A percentile compares a stretch with the other conserved stretches of the same genome.
Evolutionary conservation across 2,329 filamentous ascomycete genomes (phyloP).

Genomic region (Sporothrix pallida): DNA sequence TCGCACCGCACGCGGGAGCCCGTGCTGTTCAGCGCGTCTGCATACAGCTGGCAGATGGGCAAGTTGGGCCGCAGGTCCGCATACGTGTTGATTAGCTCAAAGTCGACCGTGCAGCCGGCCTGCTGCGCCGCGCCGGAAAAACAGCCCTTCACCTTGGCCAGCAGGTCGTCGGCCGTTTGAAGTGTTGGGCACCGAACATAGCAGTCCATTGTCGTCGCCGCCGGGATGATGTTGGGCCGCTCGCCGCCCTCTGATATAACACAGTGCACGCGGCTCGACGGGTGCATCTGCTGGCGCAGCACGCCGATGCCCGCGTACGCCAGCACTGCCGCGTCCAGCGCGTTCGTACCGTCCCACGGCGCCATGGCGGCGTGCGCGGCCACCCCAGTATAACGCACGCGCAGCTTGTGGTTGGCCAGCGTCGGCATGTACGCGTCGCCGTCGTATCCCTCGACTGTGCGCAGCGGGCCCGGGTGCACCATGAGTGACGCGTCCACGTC

Average conservation of each 20-base stretch:
- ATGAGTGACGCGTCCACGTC: slow-evolving; percentile 48
- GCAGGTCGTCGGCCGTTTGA: slow-evolving; percentile 39
- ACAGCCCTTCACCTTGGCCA: slow-evolving; percentile 44
- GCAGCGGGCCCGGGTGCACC: slow-evolving; percentile 44
- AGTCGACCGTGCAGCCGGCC: slow-evolving; percentile 43
- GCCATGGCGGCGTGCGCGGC: slow-evolving; percentile 53
- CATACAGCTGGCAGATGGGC: slow-evolving; percentile 54
- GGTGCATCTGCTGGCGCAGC: slow-evolving; percentile 55
- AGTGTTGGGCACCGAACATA: slow-evolving; percentile 51
- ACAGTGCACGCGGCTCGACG: slow-evolving; percentile 54
- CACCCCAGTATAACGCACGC: slow-evolving; percentile 49
- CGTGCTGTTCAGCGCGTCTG: slow-evolving; percentile 30
- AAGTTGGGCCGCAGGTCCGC: slow-evolving; percentile 43
- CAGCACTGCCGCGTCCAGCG: slow-evolving; percentile 52
- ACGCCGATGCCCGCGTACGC: slow-evolving; percentile 48
- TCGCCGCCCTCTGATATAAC: slow-evolving; percentile 51
- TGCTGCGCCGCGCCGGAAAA: slow-evolving; percentile 47
- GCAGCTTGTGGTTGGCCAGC: slow-evolving; percentile 38
- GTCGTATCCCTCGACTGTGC: slow-evolving; percentile 21
- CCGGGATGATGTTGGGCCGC: slow-evolving; percentile 47
- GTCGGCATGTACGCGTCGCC: slow-evolving; percentile 34
- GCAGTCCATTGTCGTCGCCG: slow-evolving; percentile 50
- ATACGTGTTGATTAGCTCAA: slow-evolving; percentile 43
- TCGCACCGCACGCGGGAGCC: slow-evolving; percentile 42
- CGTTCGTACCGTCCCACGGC: slow-evolving; percentile 56